Conservation (phyloP, 2,329 filamentous ascomycete species). For the Sordariomycetes sp. region DNA sequence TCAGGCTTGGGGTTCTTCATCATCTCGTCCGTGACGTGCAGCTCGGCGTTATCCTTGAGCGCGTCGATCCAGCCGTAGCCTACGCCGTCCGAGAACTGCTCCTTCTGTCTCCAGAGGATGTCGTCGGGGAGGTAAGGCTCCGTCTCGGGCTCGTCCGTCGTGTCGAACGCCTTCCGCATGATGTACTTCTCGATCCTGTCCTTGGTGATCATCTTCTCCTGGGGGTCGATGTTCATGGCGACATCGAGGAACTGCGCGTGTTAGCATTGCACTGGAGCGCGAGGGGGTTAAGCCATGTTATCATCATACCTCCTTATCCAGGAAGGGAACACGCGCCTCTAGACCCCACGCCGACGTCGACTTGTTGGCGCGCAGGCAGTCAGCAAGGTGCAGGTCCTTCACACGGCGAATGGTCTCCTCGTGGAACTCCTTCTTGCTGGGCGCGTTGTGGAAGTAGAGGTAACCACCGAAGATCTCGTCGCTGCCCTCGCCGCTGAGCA, state of each 20-base stretch:
- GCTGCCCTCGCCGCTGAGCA: slow-evolving; percentile 89
- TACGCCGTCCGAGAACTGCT: slow-evolving; percentile 97
- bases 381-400: slow-evolving; percentile 93
- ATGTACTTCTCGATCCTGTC: slow-evolving; percentile 96
- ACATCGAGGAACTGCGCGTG: slow-evolving; percentile 69
- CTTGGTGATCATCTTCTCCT: slow-evolving; percentile 91
- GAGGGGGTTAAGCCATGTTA: background rate
- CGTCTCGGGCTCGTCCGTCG: slow-evolving; percentile 68
- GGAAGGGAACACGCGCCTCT: slow-evolving; percentile 93
- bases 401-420: slow-evolving; percentile 87
- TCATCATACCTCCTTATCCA: slow-evolving; percentile 69
- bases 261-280: background rate
- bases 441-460: slow-evolving; percentile 95
- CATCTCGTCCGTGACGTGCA: slow-evolving; percentile 89
- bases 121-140: slow-evolving; percentile 88
- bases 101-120: slow-evolving; percentile 98
- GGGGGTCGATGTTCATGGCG: slow-evolving; percentile 86
- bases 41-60: slow-evolving; percentile 87
- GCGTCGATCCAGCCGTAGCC: slow-evolving; percentile 99
- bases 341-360: slow-evolving; percentile 97
- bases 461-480: slow-evolving; percentile 99
- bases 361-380: slow-evolving; percentile 97
- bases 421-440: slow-evolving; percentile 87
- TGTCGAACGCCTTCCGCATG: slow-evolving; percentile 94
- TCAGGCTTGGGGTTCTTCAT: slow-evolving; percentile 97